Conservation (phyloP, 108 stramenopile genomes). For the Schizochytrium sp. region DNA sequence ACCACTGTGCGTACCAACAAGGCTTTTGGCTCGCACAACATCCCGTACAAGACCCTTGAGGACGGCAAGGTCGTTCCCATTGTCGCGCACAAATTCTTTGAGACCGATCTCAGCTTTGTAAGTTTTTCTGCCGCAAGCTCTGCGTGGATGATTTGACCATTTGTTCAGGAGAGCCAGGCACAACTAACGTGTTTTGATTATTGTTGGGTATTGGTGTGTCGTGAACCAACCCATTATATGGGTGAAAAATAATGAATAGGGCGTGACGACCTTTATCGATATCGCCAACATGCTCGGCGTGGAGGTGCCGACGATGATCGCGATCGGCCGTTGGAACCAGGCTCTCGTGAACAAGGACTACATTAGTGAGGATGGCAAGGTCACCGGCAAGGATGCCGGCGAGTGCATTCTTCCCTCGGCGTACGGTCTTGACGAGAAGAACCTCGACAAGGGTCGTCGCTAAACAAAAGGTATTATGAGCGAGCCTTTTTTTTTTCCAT, state of each 20-base stretch:
- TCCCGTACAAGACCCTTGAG: conserved; percentile 16
- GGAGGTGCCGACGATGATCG: conserved; percentile 13
- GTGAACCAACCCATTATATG: too few species aligned
- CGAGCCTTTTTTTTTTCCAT: not conserved
- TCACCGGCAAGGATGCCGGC: conserved; percentile 16
- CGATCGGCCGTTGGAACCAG: conserved; percentile 22
- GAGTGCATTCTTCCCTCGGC: conserved; percentile 19
- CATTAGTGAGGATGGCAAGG: not conserved
- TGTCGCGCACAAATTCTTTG: conserved; percentile 25
- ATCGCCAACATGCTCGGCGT: conserved; percentile 26
- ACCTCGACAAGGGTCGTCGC: not conserved
- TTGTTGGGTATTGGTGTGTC: too few species aligned
- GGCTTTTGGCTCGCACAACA: conserved; percentile 16
- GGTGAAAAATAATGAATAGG: not conserved
- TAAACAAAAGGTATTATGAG: not conserved
- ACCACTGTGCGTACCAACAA: conserved; percentile 11
- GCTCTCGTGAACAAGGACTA: conserved; percentile 23
- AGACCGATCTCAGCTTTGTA: conserved; percentile 22
- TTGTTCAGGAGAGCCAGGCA: too few species aligned
- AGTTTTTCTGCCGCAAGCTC: not conserved
- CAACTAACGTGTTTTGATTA: too few species aligned
- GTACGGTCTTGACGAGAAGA: not conserved
- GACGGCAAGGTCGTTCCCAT: conserved; percentile 9
- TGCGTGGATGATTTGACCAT: too few species aligned
- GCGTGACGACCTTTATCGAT: conserved; percentile 15